Conservation (phyloP, 768 basidiomycete species). For the Harrya chromipes region DNA sequence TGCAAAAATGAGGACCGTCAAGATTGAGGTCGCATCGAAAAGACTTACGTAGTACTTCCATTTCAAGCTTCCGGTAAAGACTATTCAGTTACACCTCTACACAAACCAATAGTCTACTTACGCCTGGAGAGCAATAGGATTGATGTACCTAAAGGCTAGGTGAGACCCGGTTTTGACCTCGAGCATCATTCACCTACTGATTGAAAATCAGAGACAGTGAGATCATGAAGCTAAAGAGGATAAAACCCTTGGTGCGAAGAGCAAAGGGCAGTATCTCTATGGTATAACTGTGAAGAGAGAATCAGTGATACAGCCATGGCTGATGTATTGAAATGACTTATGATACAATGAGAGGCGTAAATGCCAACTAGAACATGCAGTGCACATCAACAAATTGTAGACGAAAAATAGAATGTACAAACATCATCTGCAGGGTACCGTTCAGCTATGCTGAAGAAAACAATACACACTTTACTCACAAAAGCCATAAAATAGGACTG, state of each 20-base stretch:
- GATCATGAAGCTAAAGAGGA: too few relatives aligned
- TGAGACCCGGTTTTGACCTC: too few relatives aligned
- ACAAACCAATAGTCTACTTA: conserved; percentile 1
- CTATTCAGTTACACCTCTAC: too few relatives aligned
- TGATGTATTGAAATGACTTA: conserved; percentile 12
- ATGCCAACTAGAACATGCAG: conserved; percentile 29
- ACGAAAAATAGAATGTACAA: conserved; percentile 3
- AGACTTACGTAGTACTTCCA: too few relatives aligned
- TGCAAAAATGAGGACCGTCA: neutral
- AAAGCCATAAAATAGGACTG: conserved; percentile 39
- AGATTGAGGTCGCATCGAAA: too few relatives aligned
- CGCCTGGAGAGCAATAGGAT: conserved; percentile 35
- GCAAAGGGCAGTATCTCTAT: conserved; percentile 43
- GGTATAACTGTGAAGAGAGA: conserved; percentile 28
- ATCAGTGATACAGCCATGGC: neutral
- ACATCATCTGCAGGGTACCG: conserved; percentile 30
- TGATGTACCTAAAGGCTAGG: conserved; percentile 26
- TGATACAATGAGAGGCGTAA: conserved; percentile 40
- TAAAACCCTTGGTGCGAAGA: too few relatives aligned
- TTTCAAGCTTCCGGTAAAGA: too few relatives aligned
- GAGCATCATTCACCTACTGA: too few relatives aligned
- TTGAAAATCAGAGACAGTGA: too few relatives aligned
- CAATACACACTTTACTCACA: conserved; percentile 21
- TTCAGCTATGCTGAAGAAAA: neutral
- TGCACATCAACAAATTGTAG: neutral